Percentiles rank a stretch among this genome's conserved stretches.
Evolutionary conservation across 73 alveolate genomes (phyloP).

Genomic region (Paramecium primaurelia): DNA sequence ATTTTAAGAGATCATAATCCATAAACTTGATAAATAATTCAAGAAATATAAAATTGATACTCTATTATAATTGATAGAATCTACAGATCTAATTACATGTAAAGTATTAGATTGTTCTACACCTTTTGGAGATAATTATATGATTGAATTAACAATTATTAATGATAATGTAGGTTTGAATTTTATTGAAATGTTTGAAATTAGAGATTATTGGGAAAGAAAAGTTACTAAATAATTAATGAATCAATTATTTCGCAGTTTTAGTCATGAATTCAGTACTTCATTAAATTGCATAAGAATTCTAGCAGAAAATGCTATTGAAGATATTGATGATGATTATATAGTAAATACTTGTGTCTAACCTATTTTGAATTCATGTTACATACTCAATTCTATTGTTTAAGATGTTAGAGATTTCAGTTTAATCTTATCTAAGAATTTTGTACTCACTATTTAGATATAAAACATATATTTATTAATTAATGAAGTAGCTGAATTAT

Average conservation of each 20-base stretch:
- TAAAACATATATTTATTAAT: background rate
- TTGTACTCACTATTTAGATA: background rate
- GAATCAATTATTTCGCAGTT: conserved; percentile 23
- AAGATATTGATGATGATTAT: background rate
- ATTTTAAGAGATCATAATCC: background rate
- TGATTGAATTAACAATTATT: background rate
- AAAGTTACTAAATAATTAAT: background rate
- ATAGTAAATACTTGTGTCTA: background rate
- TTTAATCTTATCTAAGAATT: background rate
- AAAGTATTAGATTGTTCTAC: background rate
- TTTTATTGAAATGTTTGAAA: background rate
- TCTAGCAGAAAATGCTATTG: conserved; percentile 19
- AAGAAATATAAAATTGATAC: background rate
- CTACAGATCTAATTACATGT: background rate
- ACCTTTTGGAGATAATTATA: background rate
- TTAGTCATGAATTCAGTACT: conserved; percentile 43
- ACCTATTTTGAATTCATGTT: conserved; percentile 21
- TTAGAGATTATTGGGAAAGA: background rate
- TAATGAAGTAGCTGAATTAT: background rate
- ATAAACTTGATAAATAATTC: background rate
- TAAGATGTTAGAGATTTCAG: conserved; percentile 34
- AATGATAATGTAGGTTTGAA: background rate
- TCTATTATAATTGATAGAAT: background rate
- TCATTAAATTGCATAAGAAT: conserved; percentile 7
- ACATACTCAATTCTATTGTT: background rate